These are phyloP conservation scores for Serendipita sp. DNA, from an alignment of 768 basidiomycete genomes.

Conservation along the genomic window DNA sequence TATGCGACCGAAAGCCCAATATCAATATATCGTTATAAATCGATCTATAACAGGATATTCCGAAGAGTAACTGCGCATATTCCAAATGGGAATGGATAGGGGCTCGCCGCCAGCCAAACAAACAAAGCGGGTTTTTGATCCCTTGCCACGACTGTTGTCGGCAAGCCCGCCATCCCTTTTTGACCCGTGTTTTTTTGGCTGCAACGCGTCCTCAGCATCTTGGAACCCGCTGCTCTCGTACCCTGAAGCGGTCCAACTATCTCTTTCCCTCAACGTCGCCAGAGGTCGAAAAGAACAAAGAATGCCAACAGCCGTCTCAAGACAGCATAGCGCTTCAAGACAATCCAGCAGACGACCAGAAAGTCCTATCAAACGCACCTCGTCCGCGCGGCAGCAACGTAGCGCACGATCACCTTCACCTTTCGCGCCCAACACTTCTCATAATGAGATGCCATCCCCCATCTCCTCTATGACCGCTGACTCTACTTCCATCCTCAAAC, in stretches of 20 bases:
- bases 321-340: slow-evolving; percentile 5
- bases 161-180: not conserved
- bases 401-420: slow-evolving; percentile 2
- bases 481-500: not conserved
- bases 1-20: too few species aligned
- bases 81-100: not conserved
- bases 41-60: not conserved
- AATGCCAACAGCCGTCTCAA: not conserved
- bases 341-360: not conserved
- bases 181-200: not conserved
- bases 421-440: not conserved
- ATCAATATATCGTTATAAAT: not conserved
- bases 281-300: not conserved
- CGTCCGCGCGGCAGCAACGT: not conserved
- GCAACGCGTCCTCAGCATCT: too few species aligned
- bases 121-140: not conserved
- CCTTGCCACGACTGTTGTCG: not conserved
- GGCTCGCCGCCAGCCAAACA: not conserved
- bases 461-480: not conserved
- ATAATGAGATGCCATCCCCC: slow-evolving; percentile 1
- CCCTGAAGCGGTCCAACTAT: too few species aligned
- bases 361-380: slow-evolving; percentile 1
- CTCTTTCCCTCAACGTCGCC: too few species aligned
- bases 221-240: too few species aligned
- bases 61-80: not conserved